Evolutionary conservation across 306 rosid species (phyloP).

Genomic region (Oxytropis ochrocephala): DNA sequence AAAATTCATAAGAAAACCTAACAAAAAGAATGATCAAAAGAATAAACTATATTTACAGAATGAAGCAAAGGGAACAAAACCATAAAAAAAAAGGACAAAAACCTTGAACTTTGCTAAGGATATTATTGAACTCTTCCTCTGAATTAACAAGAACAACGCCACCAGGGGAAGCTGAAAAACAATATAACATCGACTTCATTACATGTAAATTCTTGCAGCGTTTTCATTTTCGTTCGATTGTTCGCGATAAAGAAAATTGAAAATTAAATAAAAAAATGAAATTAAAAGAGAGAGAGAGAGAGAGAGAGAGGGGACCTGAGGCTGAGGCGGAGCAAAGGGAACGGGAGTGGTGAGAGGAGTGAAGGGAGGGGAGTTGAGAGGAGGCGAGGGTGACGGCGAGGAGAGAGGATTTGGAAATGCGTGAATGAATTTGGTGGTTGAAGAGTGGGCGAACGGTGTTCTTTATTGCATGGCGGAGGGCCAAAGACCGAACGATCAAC

Average conservation of each 20-base stretch:
- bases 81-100: not conserved
- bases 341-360: constrained; percentile 13
- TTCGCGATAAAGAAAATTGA: not conserved
- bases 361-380: constrained; percentile 13
- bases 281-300: not conserved
- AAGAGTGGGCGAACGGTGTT: constrained; percentile 11
- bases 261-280: not conserved
- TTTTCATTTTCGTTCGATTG: not conserved
- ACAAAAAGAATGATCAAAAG: not conserved
- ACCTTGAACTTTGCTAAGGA: constrained; percentile 51
- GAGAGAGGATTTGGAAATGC: constrained; percentile 19
- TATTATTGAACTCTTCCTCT: constrained; percentile 43
- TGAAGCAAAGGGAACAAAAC: not conserved
- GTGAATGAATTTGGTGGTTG: not conserved
- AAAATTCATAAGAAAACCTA: constrained; percentile 11
- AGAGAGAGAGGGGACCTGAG: not conserved
- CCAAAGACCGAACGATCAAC: constrained; percentile 17
- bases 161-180: constrained; percentile 50
- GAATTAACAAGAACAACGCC: constrained; percentile 44
- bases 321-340: constrained; percentile 38
- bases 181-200: not conserved
- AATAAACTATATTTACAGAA: not conserved
- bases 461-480: constrained; percentile 17
- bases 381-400: constrained; percentile 18
- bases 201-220: not conserved